Conservation (phyloP, 2,329 filamentous ascomycete species). For the Cladosporium sp. region DNA sequence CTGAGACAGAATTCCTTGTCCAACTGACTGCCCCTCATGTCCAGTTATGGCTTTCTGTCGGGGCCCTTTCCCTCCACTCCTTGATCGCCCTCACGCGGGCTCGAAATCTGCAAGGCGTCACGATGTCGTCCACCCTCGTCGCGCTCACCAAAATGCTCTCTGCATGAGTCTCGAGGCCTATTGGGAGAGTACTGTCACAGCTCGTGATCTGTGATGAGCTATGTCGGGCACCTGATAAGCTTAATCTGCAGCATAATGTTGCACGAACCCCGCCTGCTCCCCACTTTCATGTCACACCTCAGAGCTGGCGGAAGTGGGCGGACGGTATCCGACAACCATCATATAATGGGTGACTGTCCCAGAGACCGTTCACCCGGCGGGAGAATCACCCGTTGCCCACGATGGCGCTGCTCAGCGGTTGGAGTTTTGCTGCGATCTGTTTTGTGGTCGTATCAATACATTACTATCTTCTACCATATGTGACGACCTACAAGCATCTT, state of each 20-base stretch:
- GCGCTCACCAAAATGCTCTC: too few relatives aligned
- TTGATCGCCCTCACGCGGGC: too few relatives aligned
- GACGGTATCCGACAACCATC: background rate
- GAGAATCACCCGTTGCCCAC: background rate
- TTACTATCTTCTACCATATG: slow-evolving; percentile 20
- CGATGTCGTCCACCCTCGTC: too few relatives aligned
- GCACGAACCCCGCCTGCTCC: background rate
- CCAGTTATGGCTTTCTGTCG: too few relatives aligned
- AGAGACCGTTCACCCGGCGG: too few relatives aligned
- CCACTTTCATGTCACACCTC: background rate
- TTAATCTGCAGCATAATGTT: background rate
- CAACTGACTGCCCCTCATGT: too few relatives aligned
- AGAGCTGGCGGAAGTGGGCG: too few relatives aligned
- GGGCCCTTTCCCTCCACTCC: too few relatives aligned
- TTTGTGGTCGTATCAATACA: background rate
- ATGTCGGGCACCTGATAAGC: background rate
- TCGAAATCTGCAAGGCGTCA: too few relatives aligned
- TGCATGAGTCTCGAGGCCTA: too few relatives aligned
- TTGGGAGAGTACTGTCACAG: too few relatives aligned
- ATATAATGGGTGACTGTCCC: background rate
- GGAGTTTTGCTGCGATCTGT: background rate
- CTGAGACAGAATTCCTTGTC: background rate
- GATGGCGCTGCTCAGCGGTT: background rate
- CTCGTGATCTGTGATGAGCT: too few relatives aligned
- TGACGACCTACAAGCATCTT: slow-evolving; percentile 18